phyloP scores from a whole-genome alignment of 148 eudicot genomes.

The Drosera capensis region DNA sequence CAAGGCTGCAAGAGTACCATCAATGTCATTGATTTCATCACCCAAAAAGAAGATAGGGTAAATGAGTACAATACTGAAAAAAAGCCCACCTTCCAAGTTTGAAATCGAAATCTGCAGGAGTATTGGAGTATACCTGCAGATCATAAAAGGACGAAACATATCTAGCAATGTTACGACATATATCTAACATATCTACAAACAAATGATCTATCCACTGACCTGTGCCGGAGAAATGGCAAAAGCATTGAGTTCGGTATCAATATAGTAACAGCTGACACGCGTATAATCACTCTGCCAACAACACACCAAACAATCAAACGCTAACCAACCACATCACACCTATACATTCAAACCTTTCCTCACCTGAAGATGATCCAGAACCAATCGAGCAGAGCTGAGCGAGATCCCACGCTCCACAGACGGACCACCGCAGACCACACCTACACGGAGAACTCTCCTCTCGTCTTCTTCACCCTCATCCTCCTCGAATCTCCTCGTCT shows the following conservation, averaged over 20 bases:
- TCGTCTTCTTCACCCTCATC: constrained; percentile 17
- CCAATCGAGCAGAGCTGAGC: constrained; percentile 74
- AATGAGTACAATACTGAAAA: constrained; percentile 3
- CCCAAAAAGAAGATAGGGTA: constrained; percentile 2
- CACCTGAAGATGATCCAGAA: constrained; percentile 88
- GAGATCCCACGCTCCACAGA: constrained; percentile 86
- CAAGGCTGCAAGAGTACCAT: constrained; percentile 45
- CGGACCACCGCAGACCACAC: constrained; percentile 80
- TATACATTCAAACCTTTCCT: neutral
- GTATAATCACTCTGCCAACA: constrained; percentile 46
- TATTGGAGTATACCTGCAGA: constrained; percentile 78
- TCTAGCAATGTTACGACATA: neutral
- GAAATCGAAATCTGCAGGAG: constrained; percentile 92
- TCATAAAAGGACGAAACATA: neutral
- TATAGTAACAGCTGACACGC: constrained; percentile 77
- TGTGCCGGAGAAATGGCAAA: constrained; percentile 78
- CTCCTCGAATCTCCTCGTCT: too few species aligned
- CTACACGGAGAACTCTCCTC: constrained; percentile 42
- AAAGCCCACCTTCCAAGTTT: constrained; percentile 52
- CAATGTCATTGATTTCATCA: neutral
- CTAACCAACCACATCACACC: neutral
- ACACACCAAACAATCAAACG: neutral
- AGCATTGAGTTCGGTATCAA: constrained; percentile 66
- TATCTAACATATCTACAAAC: neutral
- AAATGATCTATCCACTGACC: constrained; percentile 20